Percentiles rank a stretch among this genome's conserved stretches.
phyloP scores from a whole-genome alignment of 306 rosid genomes.

The Gillenia trifoliata region DNA sequence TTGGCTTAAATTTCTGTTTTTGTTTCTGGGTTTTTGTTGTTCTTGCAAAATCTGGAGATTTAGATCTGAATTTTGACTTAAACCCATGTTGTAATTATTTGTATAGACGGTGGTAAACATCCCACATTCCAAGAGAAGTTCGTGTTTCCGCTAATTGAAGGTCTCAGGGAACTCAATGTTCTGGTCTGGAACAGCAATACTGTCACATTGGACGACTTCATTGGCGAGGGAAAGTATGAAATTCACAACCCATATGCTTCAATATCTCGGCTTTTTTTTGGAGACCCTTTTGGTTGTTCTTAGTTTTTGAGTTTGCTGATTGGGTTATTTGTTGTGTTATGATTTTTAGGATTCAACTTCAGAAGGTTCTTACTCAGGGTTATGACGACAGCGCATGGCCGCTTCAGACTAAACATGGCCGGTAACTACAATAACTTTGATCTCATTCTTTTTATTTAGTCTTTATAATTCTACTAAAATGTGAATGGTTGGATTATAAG shows the following conservation, averaged over 20 bases:
- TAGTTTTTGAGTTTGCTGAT: slow-evolving; percentile 1
- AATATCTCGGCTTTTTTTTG: neutral
- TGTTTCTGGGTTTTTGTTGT: neutral
- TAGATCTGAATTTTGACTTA: slow-evolving; percentile 14
- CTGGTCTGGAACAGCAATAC: slow-evolving; percentile 87
- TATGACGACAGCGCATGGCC: slow-evolving; percentile 77
- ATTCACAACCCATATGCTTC: neutral
- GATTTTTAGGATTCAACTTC: slow-evolving; percentile 51
- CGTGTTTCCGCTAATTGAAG: slow-evolving; percentile 60
- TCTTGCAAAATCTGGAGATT: neutral
- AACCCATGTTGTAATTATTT: slow-evolving; percentile 5
- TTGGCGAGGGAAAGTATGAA: slow-evolving; percentile 71
- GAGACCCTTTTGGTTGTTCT: slow-evolving; percentile 7
- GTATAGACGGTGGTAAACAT: slow-evolving; percentile 64
- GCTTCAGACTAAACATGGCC: slow-evolving; percentile 77
- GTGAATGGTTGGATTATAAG: neutral
- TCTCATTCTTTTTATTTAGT: neutral
- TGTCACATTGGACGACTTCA: slow-evolving; percentile 62
- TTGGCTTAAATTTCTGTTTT: neutral
- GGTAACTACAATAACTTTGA: slow-evolving; percentile 25
- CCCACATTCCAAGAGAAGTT: slow-evolving; percentile 83
- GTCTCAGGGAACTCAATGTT: slow-evolving; percentile 65
- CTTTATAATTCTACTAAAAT: neutral
- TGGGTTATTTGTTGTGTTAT: slow-evolving; percentile 8
- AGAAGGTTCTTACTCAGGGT: slow-evolving; percentile 75